A percentile compares a stretch with the other conserved stretches of the same genome.
Evolutionary conservation across 192 early-diverging fungal genomes (phyloP).

Genomic region (Backusella mclennaniae): DNA sequence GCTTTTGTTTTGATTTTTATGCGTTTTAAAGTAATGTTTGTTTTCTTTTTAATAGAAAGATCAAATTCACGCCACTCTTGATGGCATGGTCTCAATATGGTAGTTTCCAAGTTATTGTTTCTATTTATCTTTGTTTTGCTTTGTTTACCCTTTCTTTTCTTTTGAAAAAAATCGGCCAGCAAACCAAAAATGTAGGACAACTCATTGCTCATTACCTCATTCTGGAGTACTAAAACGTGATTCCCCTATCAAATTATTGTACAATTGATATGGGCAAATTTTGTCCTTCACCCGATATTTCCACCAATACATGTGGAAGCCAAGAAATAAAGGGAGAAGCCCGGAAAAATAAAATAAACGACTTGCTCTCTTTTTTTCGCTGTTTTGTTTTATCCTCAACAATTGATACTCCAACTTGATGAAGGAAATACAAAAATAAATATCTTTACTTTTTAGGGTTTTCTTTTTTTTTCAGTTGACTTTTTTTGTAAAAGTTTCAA

Average conservation of each 20-base stretch:
- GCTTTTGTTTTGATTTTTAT: not conserved
- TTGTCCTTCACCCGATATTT: not conserved
- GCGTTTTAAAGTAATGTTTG: not conserved
- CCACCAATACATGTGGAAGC: not conserved
- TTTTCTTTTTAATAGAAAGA: not conserved
- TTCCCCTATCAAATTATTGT: slow-evolving; percentile 3
- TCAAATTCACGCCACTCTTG: not conserved
- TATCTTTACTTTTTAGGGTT: not conserved
- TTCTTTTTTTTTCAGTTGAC: not conserved
- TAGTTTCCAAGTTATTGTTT: not conserved
- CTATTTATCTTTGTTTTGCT: not conserved
- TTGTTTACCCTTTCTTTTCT: not conserved
- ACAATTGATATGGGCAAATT: not conserved
- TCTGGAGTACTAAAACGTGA: slow-evolving; percentile 8
- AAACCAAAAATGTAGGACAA: slow-evolving; percentile 4
- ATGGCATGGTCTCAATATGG: not conserved
- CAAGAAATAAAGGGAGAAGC: not conserved
- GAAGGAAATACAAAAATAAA: not conserved
- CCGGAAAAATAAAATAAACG: not conserved
- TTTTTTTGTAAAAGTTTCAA: slow-evolving; percentile 7
- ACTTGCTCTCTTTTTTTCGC: not conserved
- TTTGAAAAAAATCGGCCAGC: not conserved
- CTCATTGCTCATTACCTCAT: not conserved
- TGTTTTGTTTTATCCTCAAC: not conserved
- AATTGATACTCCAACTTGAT: not conserved